Percentiles rank a stretch among this genome's conserved stretches.
These are phyloP conservation scores for Trametes pubescens DNA, from an alignment of 1,284 basidiomycete species.

Conservation along the genomic window DNA sequence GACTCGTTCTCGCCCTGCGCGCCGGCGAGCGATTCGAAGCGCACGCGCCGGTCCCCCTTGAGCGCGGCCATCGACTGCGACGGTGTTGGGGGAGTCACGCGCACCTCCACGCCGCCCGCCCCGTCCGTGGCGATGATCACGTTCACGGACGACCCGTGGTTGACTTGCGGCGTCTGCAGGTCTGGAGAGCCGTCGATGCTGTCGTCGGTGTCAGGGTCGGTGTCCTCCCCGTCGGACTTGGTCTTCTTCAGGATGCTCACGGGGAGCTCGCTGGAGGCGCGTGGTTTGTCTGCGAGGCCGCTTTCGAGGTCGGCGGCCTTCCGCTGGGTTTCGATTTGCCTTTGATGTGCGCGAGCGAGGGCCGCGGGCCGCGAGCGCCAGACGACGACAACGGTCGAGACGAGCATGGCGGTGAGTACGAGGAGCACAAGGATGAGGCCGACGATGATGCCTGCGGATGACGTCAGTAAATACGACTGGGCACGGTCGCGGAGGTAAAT, in stretches of 20 bases:
- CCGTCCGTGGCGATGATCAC: conserved; percentile 31
- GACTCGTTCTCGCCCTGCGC: conserved; percentile 34
- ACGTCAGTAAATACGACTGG: background rate
- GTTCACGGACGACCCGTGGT: conserved; percentile 23
- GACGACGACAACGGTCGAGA: conserved; percentile 32
- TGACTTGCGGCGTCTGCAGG: conserved; percentile 12
- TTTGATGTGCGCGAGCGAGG: conserved; percentile 11
- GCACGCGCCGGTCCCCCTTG: conserved; percentile 23
- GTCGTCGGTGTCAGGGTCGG: conserved; percentile 3
- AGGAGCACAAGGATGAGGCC: conserved; percentile 35
- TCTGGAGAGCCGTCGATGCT: conserved; percentile 19
- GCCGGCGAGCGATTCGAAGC: conserved; percentile 23
- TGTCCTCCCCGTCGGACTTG: background rate
- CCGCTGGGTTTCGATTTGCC: background rate
- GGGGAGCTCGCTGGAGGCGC: conserved; percentile 1
- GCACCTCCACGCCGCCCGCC: conserved; percentile 32
- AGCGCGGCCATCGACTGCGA: conserved; percentile 13
- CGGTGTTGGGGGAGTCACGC: conserved; percentile 38
- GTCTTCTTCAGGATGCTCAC: conserved; percentile 19
- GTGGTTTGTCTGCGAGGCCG: conserved; percentile 2
- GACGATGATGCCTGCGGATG: conserved; percentile 31
- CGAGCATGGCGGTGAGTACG: conserved; percentile 33
- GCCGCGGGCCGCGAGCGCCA: conserved; percentile 36
- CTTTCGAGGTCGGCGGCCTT: conserved; percentile 16
- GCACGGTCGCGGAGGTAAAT: too few species aligned